Conservation (phyloP, 2,329 filamentous ascomycete species). For the Raffaelea albimanens region DNA sequence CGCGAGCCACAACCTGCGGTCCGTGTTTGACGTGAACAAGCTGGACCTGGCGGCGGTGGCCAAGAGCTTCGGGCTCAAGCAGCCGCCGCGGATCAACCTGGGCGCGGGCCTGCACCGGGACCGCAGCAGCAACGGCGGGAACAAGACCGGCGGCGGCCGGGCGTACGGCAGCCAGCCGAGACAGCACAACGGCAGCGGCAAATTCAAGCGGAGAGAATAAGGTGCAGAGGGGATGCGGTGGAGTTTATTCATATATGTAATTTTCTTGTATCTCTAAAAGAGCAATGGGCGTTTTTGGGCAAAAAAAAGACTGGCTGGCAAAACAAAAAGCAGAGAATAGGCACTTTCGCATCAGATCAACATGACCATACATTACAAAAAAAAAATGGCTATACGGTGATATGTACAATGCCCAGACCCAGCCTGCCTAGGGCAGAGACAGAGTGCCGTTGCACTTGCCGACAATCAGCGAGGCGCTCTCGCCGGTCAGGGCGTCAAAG, state of each 20-base stretch:
- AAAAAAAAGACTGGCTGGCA: too few relatives aligned
- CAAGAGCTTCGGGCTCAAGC: constrained; percentile 72
- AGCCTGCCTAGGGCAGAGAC: too few relatives aligned
- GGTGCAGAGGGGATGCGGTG: too few relatives aligned
- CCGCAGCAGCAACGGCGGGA: constrained; percentile 34
- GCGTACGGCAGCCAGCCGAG: constrained; percentile 71
- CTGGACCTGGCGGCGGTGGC: constrained; percentile 76
- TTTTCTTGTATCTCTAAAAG: too few relatives aligned
- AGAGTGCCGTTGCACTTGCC: constrained; percentile 13
- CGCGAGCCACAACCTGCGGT: constrained; percentile 71
- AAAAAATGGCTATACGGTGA: too few relatives aligned
- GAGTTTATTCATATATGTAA: too few relatives aligned
- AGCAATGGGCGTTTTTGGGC: too few relatives aligned
- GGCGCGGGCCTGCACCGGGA: constrained; percentile 56
- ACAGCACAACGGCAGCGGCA: constrained; percentile 28
- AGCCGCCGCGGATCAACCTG: constrained; percentile 69
- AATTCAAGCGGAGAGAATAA: constrained; percentile 9
- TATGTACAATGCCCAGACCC: too few relatives aligned
- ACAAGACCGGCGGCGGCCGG: constrained; percentile 57
- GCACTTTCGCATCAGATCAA: too few relatives aligned
- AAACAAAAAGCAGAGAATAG: too few relatives aligned
- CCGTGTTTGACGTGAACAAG: constrained; percentile 78
- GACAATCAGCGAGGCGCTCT: constrained; percentile 26
- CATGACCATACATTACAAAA: too few relatives aligned
- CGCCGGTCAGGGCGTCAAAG: constrained; percentile 61